phyloP scores from a whole-genome alignment of 2,329 filamentous ascomycete genomes.

The Sclerotinia trifoliorum region DNA sequence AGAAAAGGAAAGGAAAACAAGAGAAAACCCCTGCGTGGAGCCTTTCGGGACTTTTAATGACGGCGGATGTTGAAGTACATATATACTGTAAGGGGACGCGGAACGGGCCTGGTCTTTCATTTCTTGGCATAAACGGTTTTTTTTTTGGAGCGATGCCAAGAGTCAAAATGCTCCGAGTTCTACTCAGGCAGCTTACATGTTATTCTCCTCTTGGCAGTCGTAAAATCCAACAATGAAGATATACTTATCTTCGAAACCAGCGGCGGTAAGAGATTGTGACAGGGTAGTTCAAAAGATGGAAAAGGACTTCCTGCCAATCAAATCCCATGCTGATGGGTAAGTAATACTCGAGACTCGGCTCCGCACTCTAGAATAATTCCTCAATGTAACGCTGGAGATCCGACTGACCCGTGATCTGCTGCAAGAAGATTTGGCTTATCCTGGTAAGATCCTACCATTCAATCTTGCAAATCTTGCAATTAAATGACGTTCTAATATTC shows the following conservation, averaged over 20 bases:
- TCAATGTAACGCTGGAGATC: constrained; percentile 7
- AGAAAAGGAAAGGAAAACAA: background rate
- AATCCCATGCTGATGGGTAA: background rate
- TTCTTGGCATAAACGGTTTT: background rate
- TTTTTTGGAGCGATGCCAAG: background rate
- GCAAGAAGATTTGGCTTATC: background rate
- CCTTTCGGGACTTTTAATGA: background rate
- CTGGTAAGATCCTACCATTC: background rate
- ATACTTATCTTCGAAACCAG: background rate
- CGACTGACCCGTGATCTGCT: background rate
- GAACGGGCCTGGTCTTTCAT: background rate
- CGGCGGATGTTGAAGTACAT: background rate
- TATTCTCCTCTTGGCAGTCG: background rate
- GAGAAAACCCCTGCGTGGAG: background rate
- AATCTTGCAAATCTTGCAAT: background rate
- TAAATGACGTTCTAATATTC: background rate
- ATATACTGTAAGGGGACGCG: background rate
- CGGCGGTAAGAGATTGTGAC: background rate
- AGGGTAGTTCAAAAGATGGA: background rate
- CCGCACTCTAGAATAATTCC: background rate
- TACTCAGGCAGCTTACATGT: background rate
- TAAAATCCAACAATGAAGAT: background rate
- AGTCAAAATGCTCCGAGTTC: background rate
- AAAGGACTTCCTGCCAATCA: background rate
- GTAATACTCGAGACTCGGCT: background rate